Percentiles rank a stretch among this genome's conserved stretches.
These are phyloP conservation scores for Penicillium sp. DNA, from an alignment of 2,329 filamentous ascomycete species.

Conservation along the genomic window DNA sequence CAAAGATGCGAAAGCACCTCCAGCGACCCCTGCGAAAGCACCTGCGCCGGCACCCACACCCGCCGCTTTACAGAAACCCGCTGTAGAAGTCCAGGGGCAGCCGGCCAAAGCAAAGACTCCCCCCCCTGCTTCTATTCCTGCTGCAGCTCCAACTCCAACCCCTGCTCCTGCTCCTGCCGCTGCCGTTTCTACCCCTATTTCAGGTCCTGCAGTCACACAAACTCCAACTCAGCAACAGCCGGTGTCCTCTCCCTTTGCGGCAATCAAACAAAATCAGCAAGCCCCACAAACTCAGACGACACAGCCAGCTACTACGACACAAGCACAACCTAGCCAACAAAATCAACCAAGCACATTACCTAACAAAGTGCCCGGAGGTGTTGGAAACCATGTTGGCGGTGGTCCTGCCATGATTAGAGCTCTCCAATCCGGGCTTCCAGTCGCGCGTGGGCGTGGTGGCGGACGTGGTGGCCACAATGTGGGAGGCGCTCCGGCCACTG, in stretches of 20 bases:
- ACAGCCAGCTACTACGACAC: conserved; percentile 21
- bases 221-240: conserved; percentile 17
- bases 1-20: conserved; percentile 59
- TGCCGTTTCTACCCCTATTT: not conserved
- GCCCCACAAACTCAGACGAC: not conserved
- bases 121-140: not conserved
- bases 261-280: conserved; percentile 5
- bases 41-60: not conserved
- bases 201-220: conserved; percentile 5
- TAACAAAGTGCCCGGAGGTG: conserved; percentile 26
- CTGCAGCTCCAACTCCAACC: conserved; percentile 8
- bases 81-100: not conserved
- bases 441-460: conserved; percentile 41
- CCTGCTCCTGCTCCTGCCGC: not conserved
- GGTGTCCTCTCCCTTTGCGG: conserved; percentile 9
- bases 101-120: not conserved
- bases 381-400: conserved; percentile 21
- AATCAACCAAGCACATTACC: conserved; percentile 26
- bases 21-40: conserved; percentile 30
- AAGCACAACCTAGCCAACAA: conserved; percentile 10
- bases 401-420: conserved; percentile 41
- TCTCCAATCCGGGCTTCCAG: conserved; percentile 42
- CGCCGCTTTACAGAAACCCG: not conserved
- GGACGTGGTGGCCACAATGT: conserved; percentile 16
- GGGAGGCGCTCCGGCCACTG: not conserved